Evolutionary conservation across 2,329 filamentous ascomycete species (phyloP), one percentile per base, ranked within the genome.

Genomic region (Ophiostoma montium): DNA sequence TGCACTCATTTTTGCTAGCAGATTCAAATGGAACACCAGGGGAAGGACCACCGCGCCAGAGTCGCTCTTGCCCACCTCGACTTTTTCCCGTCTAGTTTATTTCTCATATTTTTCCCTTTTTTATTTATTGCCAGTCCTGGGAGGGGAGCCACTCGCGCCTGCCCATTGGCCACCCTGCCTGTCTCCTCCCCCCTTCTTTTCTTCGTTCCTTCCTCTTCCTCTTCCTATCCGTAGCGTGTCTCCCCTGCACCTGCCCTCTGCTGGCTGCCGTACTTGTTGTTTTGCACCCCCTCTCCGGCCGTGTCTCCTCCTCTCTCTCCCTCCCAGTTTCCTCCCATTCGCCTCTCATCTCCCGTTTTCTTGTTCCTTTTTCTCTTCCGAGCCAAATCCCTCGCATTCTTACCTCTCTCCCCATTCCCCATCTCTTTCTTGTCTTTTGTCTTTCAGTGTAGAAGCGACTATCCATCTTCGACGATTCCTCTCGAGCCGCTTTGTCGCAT

Each of bases 81-180:
- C 38, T 45, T 38, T 48, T 51, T 45, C 44, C 45, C 32, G 18
- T 39, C 32, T 45, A 32, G 45, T 51, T 44, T 48, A 47, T 23
- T 30, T 39, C 43, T 36, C 44, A 46, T 49, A 51, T 30, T 52
- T 38, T 47, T 48, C 10, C 48, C 35, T 48, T 45, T 50, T 42
- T 53, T 36, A 51, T 46, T 48, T 42, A 44, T 48, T 42, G 19
- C 41, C 23, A 35, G n/a, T 48, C 42, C 38, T 52, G 44, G 41
- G 36, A 35, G 42, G 35, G 31, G 39, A 30, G 39, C 27, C 36
- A 30, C 23, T 32, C 15, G 32, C 33, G 38, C 16, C 27, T 32
- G 31, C 50, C 27, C 38, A 50, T 52, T 54, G 47, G 51, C 36
- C 36, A 48, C 35, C 27, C 7, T 19, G 4, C 18, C 30, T 10